Conservation (phyloP, 345 rosid species). For the Aquilaria yunnanensis region DNA sequence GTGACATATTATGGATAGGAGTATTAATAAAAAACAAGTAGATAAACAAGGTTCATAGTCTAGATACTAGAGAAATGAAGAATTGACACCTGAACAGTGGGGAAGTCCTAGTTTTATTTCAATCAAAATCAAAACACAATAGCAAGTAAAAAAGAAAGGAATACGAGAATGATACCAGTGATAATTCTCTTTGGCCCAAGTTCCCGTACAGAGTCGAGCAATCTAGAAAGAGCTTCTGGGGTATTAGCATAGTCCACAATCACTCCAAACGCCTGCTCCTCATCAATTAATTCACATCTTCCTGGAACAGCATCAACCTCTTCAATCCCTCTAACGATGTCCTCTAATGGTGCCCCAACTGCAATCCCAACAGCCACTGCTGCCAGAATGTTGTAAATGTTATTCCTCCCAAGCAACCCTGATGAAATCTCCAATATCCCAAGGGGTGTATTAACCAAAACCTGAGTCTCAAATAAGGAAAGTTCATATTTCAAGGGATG, state of each 20-base stretch:
- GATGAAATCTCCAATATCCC: conserved; percentile 92
- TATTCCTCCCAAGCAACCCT: conserved; percentile 81
- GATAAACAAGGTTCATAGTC: no score
- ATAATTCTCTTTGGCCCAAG: conserved; percentile 80
- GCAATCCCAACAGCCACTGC: conserved; percentile 94
- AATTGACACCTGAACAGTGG: no score
- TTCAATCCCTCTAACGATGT: conserved; percentile 89
- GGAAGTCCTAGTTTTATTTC: no score
- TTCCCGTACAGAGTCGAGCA: conserved; percentile 85
- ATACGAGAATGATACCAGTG: conserved; percentile 51
- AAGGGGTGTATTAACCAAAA: conserved; percentile 80
- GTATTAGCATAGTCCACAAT: conserved; percentile 83
- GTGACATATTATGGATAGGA: no score
- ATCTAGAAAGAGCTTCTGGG: conserved; percentile 77
- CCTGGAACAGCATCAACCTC: conserved; percentile 97
- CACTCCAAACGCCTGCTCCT: conserved; percentile 93
- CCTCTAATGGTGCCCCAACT: conserved; percentile 92
- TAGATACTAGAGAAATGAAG: no score
- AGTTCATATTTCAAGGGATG: conserved; percentile 83
- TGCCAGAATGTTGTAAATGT: conserved; percentile 84
- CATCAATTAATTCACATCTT: conserved; percentile 89
- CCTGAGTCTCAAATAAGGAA: conserved; percentile 86
- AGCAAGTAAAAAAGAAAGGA: background rate
- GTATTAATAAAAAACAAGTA: no score
- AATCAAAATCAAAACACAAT: no score